These are phyloP conservation scores for Trichoderma afroharzianum DNA, from an alignment of 2,329 filamentous ascomycete genomes.

Conservation along the genomic window DNA sequence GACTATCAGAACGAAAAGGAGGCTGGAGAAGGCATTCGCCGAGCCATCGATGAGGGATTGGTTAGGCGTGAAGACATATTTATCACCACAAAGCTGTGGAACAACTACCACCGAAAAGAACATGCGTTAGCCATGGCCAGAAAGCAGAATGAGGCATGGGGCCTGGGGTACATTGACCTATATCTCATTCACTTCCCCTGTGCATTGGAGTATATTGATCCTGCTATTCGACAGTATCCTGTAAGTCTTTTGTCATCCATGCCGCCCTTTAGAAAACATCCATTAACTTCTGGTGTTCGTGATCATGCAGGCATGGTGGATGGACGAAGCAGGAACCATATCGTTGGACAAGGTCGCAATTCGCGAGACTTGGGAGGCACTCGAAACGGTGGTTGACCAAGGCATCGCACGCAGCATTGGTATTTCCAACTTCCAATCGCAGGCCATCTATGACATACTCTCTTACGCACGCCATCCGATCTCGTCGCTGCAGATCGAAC, in stretches of 20 bases:
- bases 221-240: slow-evolving; percentile 38
- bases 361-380: slow-evolving; percentile 74
- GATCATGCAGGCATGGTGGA: background rate
- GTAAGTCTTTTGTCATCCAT: background rate
- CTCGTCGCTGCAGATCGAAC: slow-evolving; percentile 58
- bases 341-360: slow-evolving; percentile 60
- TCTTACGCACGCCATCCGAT: slow-evolving; percentile 53
- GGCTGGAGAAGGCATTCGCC: slow-evolving; percentile 61
- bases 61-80: slow-evolving; percentile 76
- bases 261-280: background rate
- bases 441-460: slow-evolving; percentile 57
- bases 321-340: slow-evolving; percentile 41
- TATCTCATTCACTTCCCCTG: slow-evolving; percentile 71
- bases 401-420: slow-evolving; percentile 54
- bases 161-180: slow-evolving; percentile 80
- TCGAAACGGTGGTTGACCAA: slow-evolving; percentile 62
- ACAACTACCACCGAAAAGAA: slow-evolving; percentile 77
- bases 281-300: background rate
- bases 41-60: slow-evolving; percentile 52
- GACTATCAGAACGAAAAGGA: slow-evolving; percentile 64
- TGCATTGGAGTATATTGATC: slow-evolving; percentile 41
- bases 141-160: slow-evolving; percentile 74
- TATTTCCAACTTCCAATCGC: slow-evolving; percentile 70
- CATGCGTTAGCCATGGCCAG: slow-evolving; percentile 68
- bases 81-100: slow-evolving; percentile 88